Percentiles rank a stretch among this genome's conserved stretches.
Conservation (phyloP, 768 basidiomycete species). For the Leucocoprinus leucothites region DNA sequence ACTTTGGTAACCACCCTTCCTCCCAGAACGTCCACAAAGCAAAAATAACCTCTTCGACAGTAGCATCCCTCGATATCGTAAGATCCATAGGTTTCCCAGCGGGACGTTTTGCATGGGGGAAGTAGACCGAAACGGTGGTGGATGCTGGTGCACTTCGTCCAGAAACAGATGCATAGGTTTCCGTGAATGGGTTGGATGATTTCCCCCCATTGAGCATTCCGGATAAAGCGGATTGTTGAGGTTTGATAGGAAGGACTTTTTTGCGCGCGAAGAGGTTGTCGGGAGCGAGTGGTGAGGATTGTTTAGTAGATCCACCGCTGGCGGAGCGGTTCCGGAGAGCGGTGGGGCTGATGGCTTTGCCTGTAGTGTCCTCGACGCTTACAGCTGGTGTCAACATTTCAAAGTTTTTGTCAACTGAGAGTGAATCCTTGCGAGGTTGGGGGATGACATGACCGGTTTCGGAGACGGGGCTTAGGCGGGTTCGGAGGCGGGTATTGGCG, state of each 20-base stretch:
- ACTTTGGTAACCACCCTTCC: conserved; percentile 72
- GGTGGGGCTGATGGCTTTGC: conserved; percentile 20
- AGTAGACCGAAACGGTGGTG: conserved; percentile 72
- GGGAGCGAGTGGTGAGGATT: conserved; percentile 12
- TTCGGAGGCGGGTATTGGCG: conserved; percentile 34
- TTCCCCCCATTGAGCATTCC: conserved; percentile 67
- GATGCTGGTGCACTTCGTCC: conserved; percentile 68
- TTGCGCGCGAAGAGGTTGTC: conserved; percentile 48
- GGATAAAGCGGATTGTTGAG: conserved; percentile 63
- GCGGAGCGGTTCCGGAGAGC: conserved; percentile 21
- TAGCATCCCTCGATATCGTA: conserved; percentile 81
- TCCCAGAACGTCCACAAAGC: conserved; percentile 94
- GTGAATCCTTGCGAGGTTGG: conserved; percentile 1
- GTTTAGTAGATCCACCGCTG: conserved; percentile 13
- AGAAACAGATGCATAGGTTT: conserved; percentile 82
- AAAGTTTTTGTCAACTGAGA: conserved; percentile 17
- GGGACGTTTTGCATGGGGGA: conserved; percentile 73
- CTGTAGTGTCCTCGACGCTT: conserved; percentile 15
- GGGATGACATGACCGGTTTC: conserved; percentile 28
- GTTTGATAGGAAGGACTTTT: conserved; percentile 39
- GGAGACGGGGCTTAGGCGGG: conserved; percentile 62
- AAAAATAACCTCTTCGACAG: conserved; percentile 93
- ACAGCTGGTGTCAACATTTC: conserved; percentile 23
- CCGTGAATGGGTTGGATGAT: conserved; percentile 81
- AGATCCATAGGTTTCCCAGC: conserved; percentile 62